Base-by-base conservation (phyloP, 805 yeast genomes). In the Candida fluviatilis region DNA sequence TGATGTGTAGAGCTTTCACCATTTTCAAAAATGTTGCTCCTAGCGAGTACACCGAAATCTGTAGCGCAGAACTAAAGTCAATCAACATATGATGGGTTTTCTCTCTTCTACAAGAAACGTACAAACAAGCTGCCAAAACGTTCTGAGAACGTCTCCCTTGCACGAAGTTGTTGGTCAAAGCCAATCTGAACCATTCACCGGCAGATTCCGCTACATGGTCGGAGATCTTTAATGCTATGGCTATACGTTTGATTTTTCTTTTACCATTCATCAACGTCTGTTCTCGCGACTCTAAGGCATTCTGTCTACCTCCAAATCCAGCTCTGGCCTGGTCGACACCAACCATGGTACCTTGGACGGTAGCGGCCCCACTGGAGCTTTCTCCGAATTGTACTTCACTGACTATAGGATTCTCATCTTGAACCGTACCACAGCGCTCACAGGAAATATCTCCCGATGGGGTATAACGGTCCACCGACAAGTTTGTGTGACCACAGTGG, bases 121-220 rank as follows among this genome's bases (percentile, higher is more conserved):
- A 93, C 24, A 93, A 71, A 64, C 99, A 93, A 0, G 98, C 89
- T 0, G 96, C 95, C 39, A 90, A 80, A 3, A 93, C 98, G 55
- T 91, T 90, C 56, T 90, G 97, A 2, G 97, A 88, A 45, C 93
- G 68, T 51, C 99, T 74, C n/a, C 99, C 99, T 59, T 91, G 96
- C 17, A 93, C 98, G 57, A 93, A 93, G 56, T 89, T 90, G 47
- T 83, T 76, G 2, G 88, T 75, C 19, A 95, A 69, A 0, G 98
- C 98, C 39, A 89, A 66, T 48, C 81, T 81, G 61, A 87, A 95
- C 91, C 95, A 88, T 41, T 84, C 86, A 49, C 78, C 75, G 0
- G 96, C 97, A 10, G 91, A 81, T 41, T 86, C 95, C 2, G 89
- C 75, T 10, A 91, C 80, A 57, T 79, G 83, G 33, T 87, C 96